A percentile compares a stretch with the other conserved stretches of the same genome.
phyloP scores from a whole-genome alignment of 2,329 filamentous ascomycete species.

The Fusarium tuaranense region DNA sequence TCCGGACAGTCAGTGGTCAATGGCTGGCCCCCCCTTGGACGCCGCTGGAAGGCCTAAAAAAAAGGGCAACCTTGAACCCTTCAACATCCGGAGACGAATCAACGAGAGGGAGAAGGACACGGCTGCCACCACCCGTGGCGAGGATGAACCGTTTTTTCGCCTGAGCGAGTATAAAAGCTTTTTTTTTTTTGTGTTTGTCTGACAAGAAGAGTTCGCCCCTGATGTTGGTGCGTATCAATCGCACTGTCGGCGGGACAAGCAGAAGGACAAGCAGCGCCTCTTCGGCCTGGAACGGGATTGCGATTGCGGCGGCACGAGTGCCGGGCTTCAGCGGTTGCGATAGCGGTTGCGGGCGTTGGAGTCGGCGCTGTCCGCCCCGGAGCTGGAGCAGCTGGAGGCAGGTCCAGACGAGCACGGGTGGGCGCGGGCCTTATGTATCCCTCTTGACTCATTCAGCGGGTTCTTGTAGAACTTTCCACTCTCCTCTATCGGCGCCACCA shows the following conservation, averaged over 20 bases:
- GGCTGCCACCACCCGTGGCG: constrained; percentile 29
- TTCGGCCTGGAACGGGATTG: constrained; percentile 43
- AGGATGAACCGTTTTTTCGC: constrained; percentile 25
- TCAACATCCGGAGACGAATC: constrained; percentile 34
- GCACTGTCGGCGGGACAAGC: constrained; percentile 12
- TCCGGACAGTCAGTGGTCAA: constrained; percentile 1
- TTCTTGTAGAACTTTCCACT: constrained; percentile 60
- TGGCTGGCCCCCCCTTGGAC: background rate
- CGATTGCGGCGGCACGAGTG: background rate
- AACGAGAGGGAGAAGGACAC: constrained; percentile 25
- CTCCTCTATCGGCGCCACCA: constrained; percentile 23
- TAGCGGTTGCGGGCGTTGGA: constrained; percentile 35
- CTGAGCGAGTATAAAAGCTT: constrained; percentile 14
- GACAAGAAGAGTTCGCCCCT: constrained; percentile 3
- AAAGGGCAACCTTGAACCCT: constrained; percentile 29
- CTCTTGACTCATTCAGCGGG: constrained; percentile 50
- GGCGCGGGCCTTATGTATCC: constrained; percentile 51
- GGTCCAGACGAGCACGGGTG: constrained; percentile 26
- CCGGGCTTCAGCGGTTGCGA: constrained; percentile 33
- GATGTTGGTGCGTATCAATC: constrained; percentile 41
- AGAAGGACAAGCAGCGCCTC: constrained; percentile 14
- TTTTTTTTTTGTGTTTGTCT: background rate
- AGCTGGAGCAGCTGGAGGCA: constrained; percentile 17
- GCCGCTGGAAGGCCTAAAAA: constrained; percentile 26
- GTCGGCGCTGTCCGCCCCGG: constrained; percentile 34